Conservation (phyloP, 345 rosid species). For the Hibiscus syriacus region DNA sequence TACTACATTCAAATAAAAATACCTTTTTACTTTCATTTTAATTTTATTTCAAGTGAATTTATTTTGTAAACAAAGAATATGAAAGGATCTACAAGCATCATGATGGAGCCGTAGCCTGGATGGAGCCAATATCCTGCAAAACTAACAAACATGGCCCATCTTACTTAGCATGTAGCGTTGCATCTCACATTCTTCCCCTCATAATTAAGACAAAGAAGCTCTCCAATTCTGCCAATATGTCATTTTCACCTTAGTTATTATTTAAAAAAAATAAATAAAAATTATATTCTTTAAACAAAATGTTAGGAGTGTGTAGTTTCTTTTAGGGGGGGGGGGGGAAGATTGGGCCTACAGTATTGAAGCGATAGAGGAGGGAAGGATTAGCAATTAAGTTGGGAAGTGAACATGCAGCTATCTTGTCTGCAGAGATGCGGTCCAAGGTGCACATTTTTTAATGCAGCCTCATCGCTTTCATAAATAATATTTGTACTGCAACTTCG, state of each 20-base stretch:
- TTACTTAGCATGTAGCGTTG: conserved; percentile 1
- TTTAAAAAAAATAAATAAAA: no score
- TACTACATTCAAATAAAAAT: no score
- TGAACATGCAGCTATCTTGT: background rate
- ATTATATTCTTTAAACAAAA: background rate
- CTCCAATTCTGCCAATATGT: background rate
- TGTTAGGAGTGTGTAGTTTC: background rate
- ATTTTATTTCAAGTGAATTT: no score
- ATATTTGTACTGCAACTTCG: background rate
- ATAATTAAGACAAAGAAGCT: background rate
- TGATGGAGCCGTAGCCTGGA: no score
- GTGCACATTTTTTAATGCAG: background rate
- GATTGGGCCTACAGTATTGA: no score
- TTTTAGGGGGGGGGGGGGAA: no score
- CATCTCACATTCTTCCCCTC: background rate
- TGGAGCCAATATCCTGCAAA: no score
- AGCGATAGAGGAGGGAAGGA: background rate
- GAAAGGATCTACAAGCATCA: no score
- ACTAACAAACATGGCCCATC: conserved; percentile 1
- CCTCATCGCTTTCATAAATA: background rate
- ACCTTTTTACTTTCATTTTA: no score
- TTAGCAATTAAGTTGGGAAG: background rate
- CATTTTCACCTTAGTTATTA: background rate
- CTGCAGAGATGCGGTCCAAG: background rate
- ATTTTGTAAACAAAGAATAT: no score